Evolutionary conservation across 306 rosid species (phyloP), one percentile per base, ranked within the genome.

Genomic region (Casuarina equisetifolia): DNA sequence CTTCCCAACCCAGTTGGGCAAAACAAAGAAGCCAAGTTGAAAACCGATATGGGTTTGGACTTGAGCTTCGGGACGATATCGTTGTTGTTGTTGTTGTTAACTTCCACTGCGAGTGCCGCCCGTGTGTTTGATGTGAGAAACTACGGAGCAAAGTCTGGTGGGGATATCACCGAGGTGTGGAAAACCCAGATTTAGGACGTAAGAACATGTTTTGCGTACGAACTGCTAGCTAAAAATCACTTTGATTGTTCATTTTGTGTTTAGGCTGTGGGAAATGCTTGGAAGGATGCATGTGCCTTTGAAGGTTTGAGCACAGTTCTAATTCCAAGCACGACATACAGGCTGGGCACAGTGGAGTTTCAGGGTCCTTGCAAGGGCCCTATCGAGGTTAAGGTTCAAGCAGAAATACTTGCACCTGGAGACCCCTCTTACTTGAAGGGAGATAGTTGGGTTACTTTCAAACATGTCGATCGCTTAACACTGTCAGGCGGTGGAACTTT

Each of bases 301-400:
- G 2, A 20, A 0, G 35, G 35, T 6, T 25, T 77, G 3, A 68
- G 86, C 5, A 76, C 9, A 52, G 36, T 88, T 20, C 15, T 76
- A 25, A 5, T 82, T 39, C 84, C 82, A 9, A 17, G 5, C 12
- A 84, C 83, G 20, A 72, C 43, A 9, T 85, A 35, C 70, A 76
- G n/a, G 2, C 2, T 87, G 35, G 46, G 39, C 16, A 70, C 43
- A 7, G 71, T 78, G 2, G 32, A 1, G 0, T 44, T 85, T 9
- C 5, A 19, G 12, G 89, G 89, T 2, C 91, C 89, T 9, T 85
- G 91, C 82, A 82, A 87, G 78, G 82, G 81, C 53, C 81, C 79
- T 0, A 72, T 81, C 8, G 85, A 81, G 44, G 0, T 87, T 48
- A 58, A 59, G n/a, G 9, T 80, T 10, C 53, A 58, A 9, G 91